A percentile compares a stretch with the other conserved stretches of the same genome.
Conservation (phyloP, 495 filamentous ascomycete species). For the Penicillium angulare region DNA sequence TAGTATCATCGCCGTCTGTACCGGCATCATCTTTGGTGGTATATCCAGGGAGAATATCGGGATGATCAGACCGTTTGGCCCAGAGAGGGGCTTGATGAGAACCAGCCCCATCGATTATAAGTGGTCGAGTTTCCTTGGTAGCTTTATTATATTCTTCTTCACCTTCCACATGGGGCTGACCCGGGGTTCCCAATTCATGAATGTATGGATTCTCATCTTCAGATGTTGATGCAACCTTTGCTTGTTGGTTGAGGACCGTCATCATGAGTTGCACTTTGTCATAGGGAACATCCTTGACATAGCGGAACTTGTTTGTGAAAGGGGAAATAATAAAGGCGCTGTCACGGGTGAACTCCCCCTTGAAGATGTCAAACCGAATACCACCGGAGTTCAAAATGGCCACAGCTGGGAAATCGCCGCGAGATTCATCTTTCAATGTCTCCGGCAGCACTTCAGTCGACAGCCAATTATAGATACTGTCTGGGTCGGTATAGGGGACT, state of each 20-base stretch:
- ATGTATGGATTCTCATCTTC: conserved; percentile 14
- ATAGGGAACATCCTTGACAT: conserved; percentile 77
- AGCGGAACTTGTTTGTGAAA: conserved; percentile 78
- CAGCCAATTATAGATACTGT: conserved; percentile 80
- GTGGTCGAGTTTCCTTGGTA: not conserved
- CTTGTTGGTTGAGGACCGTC: conserved; percentile 69
- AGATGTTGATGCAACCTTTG: conserved; percentile 47
- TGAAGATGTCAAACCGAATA: conserved; percentile 92
- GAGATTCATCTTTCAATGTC: conserved; percentile 50
- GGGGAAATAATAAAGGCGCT: conserved; percentile 82
- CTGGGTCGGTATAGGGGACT: conserved; percentile 61
- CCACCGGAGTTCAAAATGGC: conserved; percentile 85
- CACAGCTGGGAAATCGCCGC: conserved; percentile 55
- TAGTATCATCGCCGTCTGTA: conserved; percentile 84
- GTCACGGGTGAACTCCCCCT: conserved; percentile 85
- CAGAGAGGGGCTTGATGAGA: conserved; percentile 28
- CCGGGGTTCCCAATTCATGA: conserved; percentile 40
- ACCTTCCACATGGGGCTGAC: conserved; percentile 35
- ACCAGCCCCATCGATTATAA: not conserved
- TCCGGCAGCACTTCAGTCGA: conserved; percentile 69
- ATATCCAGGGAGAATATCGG: conserved; percentile 69
- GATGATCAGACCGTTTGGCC: conserved; percentile 5
- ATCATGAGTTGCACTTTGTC: conserved; percentile 67
- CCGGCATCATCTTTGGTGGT: conserved; percentile 85
- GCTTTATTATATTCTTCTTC: conserved; percentile 9